These are phyloP conservation scores for Sparassis latifolia DNA, from an alignment of 1,284 basidiomycete genomes.

Conservation along the genomic window DNA sequence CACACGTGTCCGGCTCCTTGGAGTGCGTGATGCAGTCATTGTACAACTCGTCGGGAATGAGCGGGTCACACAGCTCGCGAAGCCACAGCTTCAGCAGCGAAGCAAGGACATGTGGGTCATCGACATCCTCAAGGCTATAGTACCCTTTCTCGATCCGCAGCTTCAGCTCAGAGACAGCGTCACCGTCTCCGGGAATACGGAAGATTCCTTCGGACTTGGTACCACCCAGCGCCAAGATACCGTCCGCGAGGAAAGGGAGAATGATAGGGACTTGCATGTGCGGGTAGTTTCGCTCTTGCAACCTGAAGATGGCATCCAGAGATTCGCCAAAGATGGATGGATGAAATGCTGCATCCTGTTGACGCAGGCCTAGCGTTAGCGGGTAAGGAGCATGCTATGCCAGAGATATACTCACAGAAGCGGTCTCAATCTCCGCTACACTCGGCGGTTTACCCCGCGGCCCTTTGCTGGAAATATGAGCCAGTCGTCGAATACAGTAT, in stretches of 20 bases:
- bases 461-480: slow-evolving; percentile 70
- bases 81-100: slow-evolving; percentile 90
- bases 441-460: slow-evolving; percentile 79
- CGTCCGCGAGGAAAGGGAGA: slow-evolving; percentile 86
- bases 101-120: slow-evolving; percentile 84
- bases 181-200: slow-evolving; percentile 82
- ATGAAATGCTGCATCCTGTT: slow-evolving; percentile 84
- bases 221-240: slow-evolving; percentile 83
- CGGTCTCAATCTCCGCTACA: slow-evolving; percentile 80
- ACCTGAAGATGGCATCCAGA: slow-evolving; percentile 72
- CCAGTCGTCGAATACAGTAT: slow-evolving; percentile 71
- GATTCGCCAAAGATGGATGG: slow-evolving; percentile 90
- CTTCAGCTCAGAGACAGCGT: slow-evolving; percentile 80
- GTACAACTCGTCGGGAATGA: slow-evolving; percentile 83
- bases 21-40: slow-evolving; percentile 78
- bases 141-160: slow-evolving; percentile 85
- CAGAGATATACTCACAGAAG: slow-evolving; percentile 48
- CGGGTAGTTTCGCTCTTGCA: slow-evolving; percentile 82
- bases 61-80: slow-evolving; percentile 81
- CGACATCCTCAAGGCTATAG: slow-evolving; percentile 81
- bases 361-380: not conserved
- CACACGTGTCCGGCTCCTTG: slow-evolving; percentile 58
- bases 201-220: slow-evolving; percentile 85
- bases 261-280: slow-evolving; percentile 83
- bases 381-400: not conserved